These are phyloP conservation scores for Melastoma candidum DNA, from an alignment of 441 rosid species.

Conservation along the genomic window DNA sequence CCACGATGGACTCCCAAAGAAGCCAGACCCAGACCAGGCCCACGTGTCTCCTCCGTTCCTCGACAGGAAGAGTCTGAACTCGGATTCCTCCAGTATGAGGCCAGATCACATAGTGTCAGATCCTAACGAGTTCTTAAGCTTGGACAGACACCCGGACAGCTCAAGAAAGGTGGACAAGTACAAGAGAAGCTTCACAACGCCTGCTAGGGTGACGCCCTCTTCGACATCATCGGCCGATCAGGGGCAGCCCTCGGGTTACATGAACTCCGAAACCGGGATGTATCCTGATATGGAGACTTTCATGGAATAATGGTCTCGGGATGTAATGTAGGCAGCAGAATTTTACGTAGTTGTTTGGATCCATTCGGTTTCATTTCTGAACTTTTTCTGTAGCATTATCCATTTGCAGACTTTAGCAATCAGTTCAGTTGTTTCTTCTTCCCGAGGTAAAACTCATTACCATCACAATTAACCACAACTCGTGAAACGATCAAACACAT, in stretches of 20 bases:
- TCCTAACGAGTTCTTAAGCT: slow-evolving; percentile 59
- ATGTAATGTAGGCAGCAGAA: slow-evolving; percentile 17
- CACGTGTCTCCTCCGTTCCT: slow-evolving; percentile 22
- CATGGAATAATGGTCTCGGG: slow-evolving; percentile 36
- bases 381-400: background rate
- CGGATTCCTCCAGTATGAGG: slow-evolving; percentile 21
- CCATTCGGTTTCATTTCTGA: background rate
- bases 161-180: slow-evolving; percentile 56
- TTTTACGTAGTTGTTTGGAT: background rate
- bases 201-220: slow-evolving; percentile 70
- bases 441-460: background rate
- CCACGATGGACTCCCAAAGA: slow-evolving; percentile 44
- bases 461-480: too few species aligned
- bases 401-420: slow-evolving; percentile 7
- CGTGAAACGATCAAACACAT: too few species aligned
- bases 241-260: slow-evolving; percentile 33
- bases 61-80: slow-evolving; percentile 30
- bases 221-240: slow-evolving; percentile 63
- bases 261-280: slow-evolving; percentile 51
- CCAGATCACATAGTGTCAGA: slow-evolving; percentile 20
- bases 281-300: slow-evolving; percentile 72
- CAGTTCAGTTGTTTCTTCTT: background rate
- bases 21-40: slow-evolving; percentile 26
- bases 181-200: slow-evolving; percentile 67
- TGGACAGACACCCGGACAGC: slow-evolving; percentile 52